Base-by-base conservation (phyloP, 805 yeast genomes). In the Scheffersomyces lignosus region DNA sequence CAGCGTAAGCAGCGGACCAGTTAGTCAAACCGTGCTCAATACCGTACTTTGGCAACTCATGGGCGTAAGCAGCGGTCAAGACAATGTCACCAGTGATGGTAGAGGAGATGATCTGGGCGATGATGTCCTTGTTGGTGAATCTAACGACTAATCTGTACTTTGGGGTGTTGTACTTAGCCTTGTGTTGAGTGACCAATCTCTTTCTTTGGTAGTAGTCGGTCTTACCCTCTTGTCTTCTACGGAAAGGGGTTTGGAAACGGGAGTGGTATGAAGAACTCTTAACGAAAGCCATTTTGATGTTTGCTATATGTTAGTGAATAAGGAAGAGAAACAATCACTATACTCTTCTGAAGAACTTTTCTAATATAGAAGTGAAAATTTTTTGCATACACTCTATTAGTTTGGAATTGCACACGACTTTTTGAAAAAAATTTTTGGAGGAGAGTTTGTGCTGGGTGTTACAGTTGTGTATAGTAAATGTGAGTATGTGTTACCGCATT, bases 221-320 rank as follows among this genome's bases (percentile, higher is more conserved):
- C 83, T 93, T 93, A 80, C 99, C 99, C 80, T 93, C 97, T 73
- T 95, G 87, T 86, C 99, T 87, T 83, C 99, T 90, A 77, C 99
- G 89, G 96, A 90, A 93, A 56, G 98, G 97, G 73, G 99, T 93
- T 81, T 93, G 99, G 96, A 82, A 93, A 75, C 99, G 90, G 69
- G 97, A 89, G 81, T 81, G 87, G 91, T 93, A 93, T 58, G 97
- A 91, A 66, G 95, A 82, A 69, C 80, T 75, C 83, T 89, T 88
- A 56, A 73, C 62, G 88, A 87, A 87, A 62, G 79, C 78, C 96
- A 87, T 87, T 73, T 64, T 79, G 44, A 28, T 26, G 29, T 15
- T 35, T 24, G 31, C 28, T 37, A 24, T 31, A 22, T 28, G 23
- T 13, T 27, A 15, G 18, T 35, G 37, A 38, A 41, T 18, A 38